Base-by-base conservation (phyloP, 768 basidiomycete genomes). In the Leccinum obscurum region DNA sequence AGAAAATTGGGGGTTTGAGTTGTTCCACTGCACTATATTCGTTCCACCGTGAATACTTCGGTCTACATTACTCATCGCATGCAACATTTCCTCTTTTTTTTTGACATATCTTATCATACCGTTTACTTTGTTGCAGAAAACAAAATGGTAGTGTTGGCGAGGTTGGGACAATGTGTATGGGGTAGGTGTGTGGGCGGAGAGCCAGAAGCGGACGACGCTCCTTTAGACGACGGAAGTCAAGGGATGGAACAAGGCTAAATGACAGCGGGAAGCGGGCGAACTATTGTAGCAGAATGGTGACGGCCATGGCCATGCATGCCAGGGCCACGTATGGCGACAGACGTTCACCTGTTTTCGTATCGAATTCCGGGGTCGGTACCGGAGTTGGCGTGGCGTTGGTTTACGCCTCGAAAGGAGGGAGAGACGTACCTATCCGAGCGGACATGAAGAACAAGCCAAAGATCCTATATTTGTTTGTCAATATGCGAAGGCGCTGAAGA, bases 271-370 rank as follows among this genome's bases (percentile, higher is more conserved):
- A 32, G 50, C 41, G 56, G 57, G 20, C 28, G 52, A 50, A 57
- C 62, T 75, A 83, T 68, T 77, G 79, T 32, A 75, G 69, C 54
- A 89, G 69, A 58, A 94, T 83, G 39, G 86, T 87, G 51, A 88
- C 78, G 1, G 94, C 97, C 97, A 99, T 98, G 26, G 85, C 85
- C 24, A 98, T 75, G 72, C 96, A 98, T 15, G 96, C 93, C 14
- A 99, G 73, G 6, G 91, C 89, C 15, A 99, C 97, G 67, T 98
- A 98, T 41, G 96, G 97, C 30, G 96, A 98, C 50, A 99, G 77
- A 20, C 97, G 84, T 75, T 98, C 97, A 54, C 96, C 95, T 97
- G 72, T 54, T n/a, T 44, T 46, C 44, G 44, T 22, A 46, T 46
- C 14, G 39, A 6, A 30, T 35, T 37, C 8, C 41, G 51, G 9